These are phyloP conservation scores for Fusarium scirpi DNA, from an alignment of 2,329 filamentous ascomycete species.

Conservation along the genomic window DNA sequence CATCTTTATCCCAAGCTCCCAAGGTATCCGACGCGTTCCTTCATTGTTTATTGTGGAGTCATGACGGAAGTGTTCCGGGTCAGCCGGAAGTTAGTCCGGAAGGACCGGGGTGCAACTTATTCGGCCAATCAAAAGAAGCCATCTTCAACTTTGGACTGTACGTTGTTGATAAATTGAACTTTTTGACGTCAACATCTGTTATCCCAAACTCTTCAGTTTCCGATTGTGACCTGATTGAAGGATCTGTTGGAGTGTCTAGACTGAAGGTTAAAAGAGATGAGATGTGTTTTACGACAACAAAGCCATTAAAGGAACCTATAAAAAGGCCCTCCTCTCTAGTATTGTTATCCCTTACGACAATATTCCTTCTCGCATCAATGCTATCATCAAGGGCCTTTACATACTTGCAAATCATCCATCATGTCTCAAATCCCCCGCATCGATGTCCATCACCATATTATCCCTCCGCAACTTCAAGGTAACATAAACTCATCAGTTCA, in stretches of 20 bases:
- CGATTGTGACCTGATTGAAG: background rate
- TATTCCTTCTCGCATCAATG: no score
- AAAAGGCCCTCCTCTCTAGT: no score
- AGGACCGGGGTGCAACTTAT: background rate
- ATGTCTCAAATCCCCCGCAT: no score
- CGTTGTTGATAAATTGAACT: background rate
- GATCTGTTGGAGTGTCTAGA: background rate
- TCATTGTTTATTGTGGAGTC: background rate
- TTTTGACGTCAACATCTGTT: background rate
- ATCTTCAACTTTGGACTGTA: rapidly evolving
- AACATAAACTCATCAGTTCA: no score
- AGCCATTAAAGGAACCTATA: no score
- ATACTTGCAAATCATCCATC: no score
- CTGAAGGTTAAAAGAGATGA: no score
- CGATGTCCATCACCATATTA: no score
- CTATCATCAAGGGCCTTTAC: no score
- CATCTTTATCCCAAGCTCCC: background rate
- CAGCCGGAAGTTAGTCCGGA: background rate
- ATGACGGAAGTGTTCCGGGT: background rate
- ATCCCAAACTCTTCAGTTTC: background rate
- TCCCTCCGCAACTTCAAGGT: no score
- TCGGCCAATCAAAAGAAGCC: background rate
- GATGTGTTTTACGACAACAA: no score
- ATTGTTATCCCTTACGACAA: no score
- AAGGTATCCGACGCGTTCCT: background rate